phyloP scores from a whole-genome alignment of 139 green algal genomes.

The Coelastrella sp. region DNA sequence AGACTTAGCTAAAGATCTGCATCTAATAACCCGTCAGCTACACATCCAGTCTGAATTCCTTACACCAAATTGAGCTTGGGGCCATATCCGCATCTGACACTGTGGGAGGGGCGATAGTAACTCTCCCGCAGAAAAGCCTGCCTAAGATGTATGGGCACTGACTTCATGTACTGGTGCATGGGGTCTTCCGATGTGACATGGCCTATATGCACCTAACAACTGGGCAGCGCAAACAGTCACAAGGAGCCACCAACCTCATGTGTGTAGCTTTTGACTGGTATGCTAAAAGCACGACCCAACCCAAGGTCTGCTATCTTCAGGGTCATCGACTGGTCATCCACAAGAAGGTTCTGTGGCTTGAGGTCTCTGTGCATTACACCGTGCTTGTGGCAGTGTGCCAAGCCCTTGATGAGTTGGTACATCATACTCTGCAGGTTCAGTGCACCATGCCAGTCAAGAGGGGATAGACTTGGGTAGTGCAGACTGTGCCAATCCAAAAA shows the following conservation, averaged over 20 bases:
- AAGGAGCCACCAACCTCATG: conserved; percentile 84
- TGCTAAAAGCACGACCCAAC: conserved; percentile 93
- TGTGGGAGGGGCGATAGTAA: too few relatives aligned
- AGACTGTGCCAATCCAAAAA: neutral
- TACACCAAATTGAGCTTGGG: too few relatives aligned
- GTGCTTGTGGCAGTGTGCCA: conserved; percentile 96
- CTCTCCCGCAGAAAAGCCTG: too few relatives aligned
- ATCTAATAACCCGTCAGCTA: too few relatives aligned
- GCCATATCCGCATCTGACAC: too few relatives aligned
- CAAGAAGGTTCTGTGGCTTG: conserved; percentile 99
- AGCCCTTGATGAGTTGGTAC: conserved; percentile 97
- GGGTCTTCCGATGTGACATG: neutral
- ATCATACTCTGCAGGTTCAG: conserved; percentile 87
- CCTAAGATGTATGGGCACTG: too few relatives aligned
- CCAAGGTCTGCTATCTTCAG: conserved; percentile 99
- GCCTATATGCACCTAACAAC: neutral
- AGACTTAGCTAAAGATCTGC: too few relatives aligned
- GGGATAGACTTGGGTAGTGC: too few relatives aligned
- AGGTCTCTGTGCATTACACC: conserved; percentile 98
- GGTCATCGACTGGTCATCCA: conserved; percentile 74
- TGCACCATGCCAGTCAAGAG: neutral
- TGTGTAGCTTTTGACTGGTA: conserved; percentile 99
- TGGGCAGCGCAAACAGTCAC: neutral
- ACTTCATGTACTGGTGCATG: too few relatives aligned
- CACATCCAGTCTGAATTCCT: too few relatives aligned